phyloP scores from a whole-genome alignment of 257 asterid genomes.

The Verbascum thapsus region DNA sequence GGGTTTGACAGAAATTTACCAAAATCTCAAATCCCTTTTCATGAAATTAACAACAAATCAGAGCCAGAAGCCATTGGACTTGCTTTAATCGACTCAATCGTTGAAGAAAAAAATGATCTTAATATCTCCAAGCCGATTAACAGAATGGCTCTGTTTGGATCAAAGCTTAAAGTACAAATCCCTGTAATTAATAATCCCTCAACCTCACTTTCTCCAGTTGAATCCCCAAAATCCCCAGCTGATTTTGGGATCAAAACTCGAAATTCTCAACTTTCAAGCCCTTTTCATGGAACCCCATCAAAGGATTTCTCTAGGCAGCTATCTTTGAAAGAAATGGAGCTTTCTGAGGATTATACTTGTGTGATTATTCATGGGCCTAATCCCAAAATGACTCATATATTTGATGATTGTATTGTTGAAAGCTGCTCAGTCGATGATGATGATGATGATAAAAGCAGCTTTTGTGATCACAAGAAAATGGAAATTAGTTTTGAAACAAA shows the following conservation, averaged over 20 bases:
- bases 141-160: constrained; percentile 64
- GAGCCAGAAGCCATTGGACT: constrained; percentile 68
- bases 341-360: constrained; percentile 90
- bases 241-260: constrained; percentile 92
- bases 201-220: constrained; percentile 36
- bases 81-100: constrained; percentile 67
- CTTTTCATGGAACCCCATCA: constrained; percentile 33
- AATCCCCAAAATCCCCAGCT: constrained; percentile 67
- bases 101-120: constrained; percentile 23
- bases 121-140: constrained; percentile 43
- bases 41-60: constrained; percentile 28
- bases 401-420: constrained; percentile 73
- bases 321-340: constrained; percentile 85
- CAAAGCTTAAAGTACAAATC: constrained; percentile 77
- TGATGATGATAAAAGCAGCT: constrained; percentile 21
- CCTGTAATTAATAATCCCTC: constrained; percentile 38
- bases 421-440: constrained; percentile 43
- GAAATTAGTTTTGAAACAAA: constrained; percentile 31
- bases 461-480: constrained; percentile 11
- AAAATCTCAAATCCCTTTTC: constrained; percentile 15
- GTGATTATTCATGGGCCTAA: constrained; percentile 91
- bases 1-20: constrained; percentile 40
- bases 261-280: constrained; percentile 41
- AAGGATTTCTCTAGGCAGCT: constrained; percentile 50
- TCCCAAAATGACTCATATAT: constrained; percentile 80